phyloP scores from a whole-genome alignment of 768 basidiomycete species.

The Pholiota molesta region DNA sequence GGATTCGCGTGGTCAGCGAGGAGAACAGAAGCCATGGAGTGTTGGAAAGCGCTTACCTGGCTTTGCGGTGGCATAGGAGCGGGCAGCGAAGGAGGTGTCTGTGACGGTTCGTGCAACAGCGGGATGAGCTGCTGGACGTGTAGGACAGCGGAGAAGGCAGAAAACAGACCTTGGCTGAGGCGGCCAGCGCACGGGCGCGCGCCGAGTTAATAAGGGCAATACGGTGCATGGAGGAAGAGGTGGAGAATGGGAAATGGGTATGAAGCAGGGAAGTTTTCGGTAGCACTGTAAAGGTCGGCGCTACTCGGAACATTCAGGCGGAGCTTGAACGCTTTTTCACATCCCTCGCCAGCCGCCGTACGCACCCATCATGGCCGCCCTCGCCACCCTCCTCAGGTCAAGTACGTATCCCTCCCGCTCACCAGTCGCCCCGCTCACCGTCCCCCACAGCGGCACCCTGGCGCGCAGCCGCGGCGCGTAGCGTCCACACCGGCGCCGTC shows the following conservation, averaged over 20 bases:
- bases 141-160: conserved; percentile 1
- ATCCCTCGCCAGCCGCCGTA: conserved; percentile 15
- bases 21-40: neutral
- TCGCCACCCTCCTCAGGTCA: conserved; percentile 32
- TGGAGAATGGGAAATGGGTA: conserved; percentile 48
- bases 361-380: conserved; percentile 27
- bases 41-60: conserved; percentile 65
- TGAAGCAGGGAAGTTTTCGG: conserved; percentile 48
- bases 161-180: conserved; percentile 59
- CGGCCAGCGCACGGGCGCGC: conserved; percentile 75
- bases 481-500: conserved; percentile 19
- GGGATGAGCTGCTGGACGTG: conserved; percentile 20
- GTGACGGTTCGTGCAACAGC: conserved; percentile 27
- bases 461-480: conserved; percentile 11
- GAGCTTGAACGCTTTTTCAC: conserved; percentile 36
- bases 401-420: conserved; percentile 26
- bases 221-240: conserved; percentile 70
- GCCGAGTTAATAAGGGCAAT: conserved; percentile 84
- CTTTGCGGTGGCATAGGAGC: conserved; percentile 98
- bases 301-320: conserved; percentile 52
- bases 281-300: conserved; percentile 39
- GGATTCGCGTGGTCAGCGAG: conserved; percentile 28
- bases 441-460: conserved; percentile 6
- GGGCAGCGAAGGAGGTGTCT: conserved; percentile 59
- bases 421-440: neutral